phyloP scores from a whole-genome alignment of 495 filamentous ascomycete genomes.

The Lophium mytilinum region DNA sequence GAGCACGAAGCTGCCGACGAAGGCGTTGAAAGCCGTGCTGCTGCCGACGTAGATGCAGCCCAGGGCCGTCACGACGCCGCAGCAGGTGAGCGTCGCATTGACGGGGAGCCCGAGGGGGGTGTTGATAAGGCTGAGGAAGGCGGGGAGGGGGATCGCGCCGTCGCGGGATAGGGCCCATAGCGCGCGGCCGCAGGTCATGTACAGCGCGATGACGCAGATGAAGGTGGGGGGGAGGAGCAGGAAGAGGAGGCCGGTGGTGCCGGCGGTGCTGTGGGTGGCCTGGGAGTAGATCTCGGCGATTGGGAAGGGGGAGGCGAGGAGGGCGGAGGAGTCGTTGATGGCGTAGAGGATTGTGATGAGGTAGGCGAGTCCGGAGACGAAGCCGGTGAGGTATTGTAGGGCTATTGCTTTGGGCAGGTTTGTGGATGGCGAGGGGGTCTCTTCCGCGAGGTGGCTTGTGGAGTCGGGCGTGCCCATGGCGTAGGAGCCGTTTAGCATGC shows the following conservation, averaged over 20 bases:
- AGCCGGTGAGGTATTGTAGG: slow-evolving; percentile 34
- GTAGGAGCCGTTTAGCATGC: slow-evolving; percentile 82
- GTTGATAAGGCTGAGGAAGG: slow-evolving; percentile 43
- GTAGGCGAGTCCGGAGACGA: slow-evolving; percentile 43
- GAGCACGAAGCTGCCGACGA: slow-evolving; percentile 67
- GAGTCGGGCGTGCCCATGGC: slow-evolving; percentile 72
- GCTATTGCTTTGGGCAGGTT: slow-evolving; percentile 51
- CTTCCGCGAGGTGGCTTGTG: slow-evolving; percentile 70
- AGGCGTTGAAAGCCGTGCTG: slow-evolving; percentile 63
- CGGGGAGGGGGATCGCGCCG: slow-evolving; percentile 48
- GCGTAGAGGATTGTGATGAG: slow-evolving; percentile 66
- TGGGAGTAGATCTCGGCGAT: slow-evolving; percentile 71
- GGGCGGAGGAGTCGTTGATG: slow-evolving; percentile 54
- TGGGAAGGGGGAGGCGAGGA: slow-evolving; percentile 57
- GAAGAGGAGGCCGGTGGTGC: slow-evolving; percentile 57
- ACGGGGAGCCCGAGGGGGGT: slow-evolving; percentile 48
- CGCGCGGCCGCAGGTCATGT: slow-evolving; percentile 64
- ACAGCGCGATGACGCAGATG: slow-evolving; percentile 58
- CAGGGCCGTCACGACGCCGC: slow-evolving; percentile 51
- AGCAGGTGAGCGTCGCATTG: slow-evolving; percentile 57
- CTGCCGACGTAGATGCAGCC: slow-evolving; percentile 70
- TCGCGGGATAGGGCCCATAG: slow-evolving; percentile 78
- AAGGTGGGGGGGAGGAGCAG: slow-evolving; percentile 58
- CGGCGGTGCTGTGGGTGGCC: slow-evolving; percentile 55
- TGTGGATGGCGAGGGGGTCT: slow-evolving; percentile 57